phyloP scores from a whole-genome alignment of 805 yeast species.

The Saccharomycopsis lassenensis region DNA sequence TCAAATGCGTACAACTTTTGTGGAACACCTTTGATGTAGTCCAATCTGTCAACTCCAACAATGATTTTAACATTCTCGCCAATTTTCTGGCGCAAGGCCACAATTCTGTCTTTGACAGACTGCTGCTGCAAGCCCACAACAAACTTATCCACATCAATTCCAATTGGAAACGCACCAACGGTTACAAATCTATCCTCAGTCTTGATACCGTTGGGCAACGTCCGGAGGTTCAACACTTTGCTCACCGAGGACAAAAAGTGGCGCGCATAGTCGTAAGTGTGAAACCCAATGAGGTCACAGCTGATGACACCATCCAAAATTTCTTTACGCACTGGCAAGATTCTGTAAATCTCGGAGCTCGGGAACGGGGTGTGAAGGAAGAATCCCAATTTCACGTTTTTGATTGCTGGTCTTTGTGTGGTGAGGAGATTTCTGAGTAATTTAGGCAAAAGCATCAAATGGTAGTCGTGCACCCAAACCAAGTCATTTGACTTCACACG shows the following conservation, averaged over 20 bases:
- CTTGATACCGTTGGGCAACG: conserved; percentile 85
- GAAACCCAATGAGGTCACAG: conserved; percentile 94
- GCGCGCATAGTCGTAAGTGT: conserved; percentile 97
- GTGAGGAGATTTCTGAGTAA: conserved; percentile 61
- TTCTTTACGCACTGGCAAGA: conserved; percentile 90
- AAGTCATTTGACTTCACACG: conserved; percentile 73
- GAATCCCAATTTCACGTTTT: conserved; percentile 74
- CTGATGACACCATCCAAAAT: conserved; percentile 84
- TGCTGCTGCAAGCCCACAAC: conserved; percentile 60
- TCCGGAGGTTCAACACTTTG: conserved; percentile 67
- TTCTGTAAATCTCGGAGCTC: conserved; percentile 89
- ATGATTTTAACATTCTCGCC: conserved; percentile 72
- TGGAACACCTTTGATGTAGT: conserved; percentile 96
- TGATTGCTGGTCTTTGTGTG: conserved; percentile 28
- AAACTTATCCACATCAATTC: conserved; percentile 91
- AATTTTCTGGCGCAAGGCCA: conserved; percentile 46
- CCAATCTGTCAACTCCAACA: conserved; percentile 94
- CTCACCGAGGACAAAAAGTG: conserved; percentile 89
- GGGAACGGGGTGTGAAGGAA: conserved; percentile 98
- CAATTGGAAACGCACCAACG: conserved; percentile 98
- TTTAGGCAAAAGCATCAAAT: conserved; percentile 87
- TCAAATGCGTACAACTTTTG: conserved; percentile 95
- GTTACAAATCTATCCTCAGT: conserved; percentile 65
- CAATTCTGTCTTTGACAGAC: conserved; percentile 54
- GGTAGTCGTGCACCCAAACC: conserved; percentile 98